Evolutionary conservation across 768 basidiomycete species (phyloP).

Genomic region (Cubamyces lactineus): DNA sequence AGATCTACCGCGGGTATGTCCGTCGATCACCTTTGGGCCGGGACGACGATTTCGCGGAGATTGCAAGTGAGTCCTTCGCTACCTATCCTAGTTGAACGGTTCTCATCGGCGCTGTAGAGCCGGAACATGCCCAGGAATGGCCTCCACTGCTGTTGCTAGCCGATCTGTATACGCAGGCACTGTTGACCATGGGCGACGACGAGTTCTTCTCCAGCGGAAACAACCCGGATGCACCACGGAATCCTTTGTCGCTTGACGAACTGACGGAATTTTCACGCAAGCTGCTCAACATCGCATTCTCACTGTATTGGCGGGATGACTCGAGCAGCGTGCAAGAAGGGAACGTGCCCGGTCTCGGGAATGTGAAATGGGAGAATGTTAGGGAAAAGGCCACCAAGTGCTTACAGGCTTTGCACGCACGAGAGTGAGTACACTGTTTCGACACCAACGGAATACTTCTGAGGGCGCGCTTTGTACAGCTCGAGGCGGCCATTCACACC

Average conservation of each 20-base stretch:
- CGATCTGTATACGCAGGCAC: slow-evolving; percentile 80
- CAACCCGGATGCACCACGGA: slow-evolving; percentile 47
- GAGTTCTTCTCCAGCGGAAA: slow-evolving; percentile 78
- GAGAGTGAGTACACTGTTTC: slow-evolving; percentile 66
- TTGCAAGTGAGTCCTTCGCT: slow-evolving; percentile 42
- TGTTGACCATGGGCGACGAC: slow-evolving; percentile 94
- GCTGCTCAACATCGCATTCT: slow-evolving; percentile 82
- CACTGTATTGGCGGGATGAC: slow-evolving; percentile 70
- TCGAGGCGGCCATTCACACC: slow-evolving; percentile 86
- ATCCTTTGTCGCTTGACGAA: slow-evolving; percentile 84
- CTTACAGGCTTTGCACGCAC: slow-evolving; percentile 78
- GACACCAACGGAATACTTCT: neutral
- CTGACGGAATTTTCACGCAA: slow-evolving; percentile 74
- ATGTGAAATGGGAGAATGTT: slow-evolving; percentile 64
- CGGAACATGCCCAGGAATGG: slow-evolving; percentile 53
- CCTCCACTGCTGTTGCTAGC: slow-evolving; percentile 75
- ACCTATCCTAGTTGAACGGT: neutral
- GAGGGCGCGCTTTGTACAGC: slow-evolving; percentile 43
- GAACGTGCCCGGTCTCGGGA: slow-evolving; percentile 44
- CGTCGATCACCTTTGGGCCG: slow-evolving; percentile 63
- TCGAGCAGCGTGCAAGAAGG: slow-evolving; percentile 44
- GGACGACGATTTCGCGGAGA: slow-evolving; percentile 45
- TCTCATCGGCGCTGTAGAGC: slow-evolving; percentile 39
- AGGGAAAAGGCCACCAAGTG: slow-evolving; percentile 78
- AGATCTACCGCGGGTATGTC: slow-evolving; percentile 73